phyloP scores from a whole-genome alignment of 208 protist species.

The Leishmania arabica region DNA sequence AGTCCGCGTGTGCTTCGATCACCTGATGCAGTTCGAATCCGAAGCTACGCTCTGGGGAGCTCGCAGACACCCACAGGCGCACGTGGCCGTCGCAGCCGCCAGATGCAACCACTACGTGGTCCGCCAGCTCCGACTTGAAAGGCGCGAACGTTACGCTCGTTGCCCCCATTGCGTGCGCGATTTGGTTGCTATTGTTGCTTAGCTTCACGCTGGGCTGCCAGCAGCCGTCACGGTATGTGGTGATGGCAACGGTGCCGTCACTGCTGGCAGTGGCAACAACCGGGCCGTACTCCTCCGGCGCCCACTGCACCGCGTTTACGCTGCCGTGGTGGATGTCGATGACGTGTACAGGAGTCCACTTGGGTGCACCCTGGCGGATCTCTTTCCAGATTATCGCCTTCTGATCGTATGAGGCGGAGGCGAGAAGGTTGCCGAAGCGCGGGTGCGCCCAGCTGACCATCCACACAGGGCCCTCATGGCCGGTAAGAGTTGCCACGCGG shows the following conservation, averaged over 20 bases:
- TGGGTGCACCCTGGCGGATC: constrained; percentile 30
- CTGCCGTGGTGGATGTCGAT: constrained; percentile 72
- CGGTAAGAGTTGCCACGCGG: constrained; percentile 70
- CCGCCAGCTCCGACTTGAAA: constrained; percentile 27
- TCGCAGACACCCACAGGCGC: constrained; percentile 59
- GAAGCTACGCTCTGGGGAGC: constrained; percentile 19
- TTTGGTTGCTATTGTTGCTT: constrained; percentile 82
- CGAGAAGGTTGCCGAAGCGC: constrained; percentile 97
- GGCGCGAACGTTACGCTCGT: constrained; percentile 80
- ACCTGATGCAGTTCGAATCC: constrained; percentile 53
- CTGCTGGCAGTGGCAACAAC: constrained; percentile 75
- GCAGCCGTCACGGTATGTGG: constrained; percentile 51
- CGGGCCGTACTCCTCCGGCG: constrained; percentile 70
- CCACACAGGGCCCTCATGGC: constrained; percentile 98
- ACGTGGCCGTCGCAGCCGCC: constrained; percentile 86
- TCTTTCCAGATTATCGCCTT: constrained; percentile 97
- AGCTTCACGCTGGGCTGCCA: constrained; percentile 79
- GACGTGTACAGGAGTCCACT: constrained; percentile 71
- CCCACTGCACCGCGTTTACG: constrained; percentile 86
- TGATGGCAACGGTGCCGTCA: constrained; percentile 78
- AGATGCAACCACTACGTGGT: constrained; percentile 63
- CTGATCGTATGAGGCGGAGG: constrained; percentile 97
- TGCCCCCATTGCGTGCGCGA: constrained; percentile 85
- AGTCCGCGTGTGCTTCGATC: constrained; percentile 58
- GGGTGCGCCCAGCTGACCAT: constrained; percentile 98